phyloP scores from a whole-genome alignment of 1,284 basidiomycete species.

The Trichosporon coremiiforme region DNA sequence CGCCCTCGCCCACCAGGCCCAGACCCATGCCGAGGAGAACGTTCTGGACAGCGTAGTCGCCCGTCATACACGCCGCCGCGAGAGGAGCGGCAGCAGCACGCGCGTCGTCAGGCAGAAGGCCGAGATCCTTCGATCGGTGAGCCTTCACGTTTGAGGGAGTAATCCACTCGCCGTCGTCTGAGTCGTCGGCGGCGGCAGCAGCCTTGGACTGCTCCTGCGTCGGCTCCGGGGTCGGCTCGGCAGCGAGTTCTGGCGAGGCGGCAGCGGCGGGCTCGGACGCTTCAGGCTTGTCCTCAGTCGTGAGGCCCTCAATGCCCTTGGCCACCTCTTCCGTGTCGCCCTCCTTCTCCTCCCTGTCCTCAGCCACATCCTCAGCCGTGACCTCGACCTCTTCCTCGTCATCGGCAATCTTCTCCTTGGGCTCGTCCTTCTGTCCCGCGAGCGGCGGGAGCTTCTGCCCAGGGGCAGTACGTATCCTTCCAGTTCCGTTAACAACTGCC shows the following conservation, averaged over 20 bases:
- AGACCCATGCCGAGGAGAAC: conserved; percentile 94
- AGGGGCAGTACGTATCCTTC: conserved; percentile 60
- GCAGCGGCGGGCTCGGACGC: background rate
- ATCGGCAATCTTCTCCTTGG: conserved; percentile 51
- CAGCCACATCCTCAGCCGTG: conserved; percentile 49
- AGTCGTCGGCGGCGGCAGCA: conserved; percentile 59
- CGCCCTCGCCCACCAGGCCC: conserved; percentile 86
- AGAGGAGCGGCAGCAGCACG: conserved; percentile 33
- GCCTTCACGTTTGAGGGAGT: conserved; percentile 83
- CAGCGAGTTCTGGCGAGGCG: too few species aligned
- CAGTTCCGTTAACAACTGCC: conserved; percentile 61
- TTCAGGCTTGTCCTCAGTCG: conserved; percentile 15
- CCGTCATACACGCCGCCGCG: conserved; percentile 86
- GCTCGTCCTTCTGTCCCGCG: conserved; percentile 37
- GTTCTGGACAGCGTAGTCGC: conserved; percentile 99
- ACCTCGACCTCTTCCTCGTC: conserved; percentile 57
- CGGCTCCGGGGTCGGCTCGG: conserved; percentile 11
- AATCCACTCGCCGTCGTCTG: conserved; percentile 95
- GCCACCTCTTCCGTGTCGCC: conserved; percentile 22
- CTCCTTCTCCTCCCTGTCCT: conserved; percentile 26
- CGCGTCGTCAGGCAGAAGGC: conserved; percentile 65
- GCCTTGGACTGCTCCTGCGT: background rate
- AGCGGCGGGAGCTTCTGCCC: conserved; percentile 43
- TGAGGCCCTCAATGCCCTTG: conserved; percentile 17
- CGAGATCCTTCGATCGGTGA: conserved; percentile 86